Conservation (phyloP, 257 asterid species). For the Gynochthodes officinalis region DNA sequence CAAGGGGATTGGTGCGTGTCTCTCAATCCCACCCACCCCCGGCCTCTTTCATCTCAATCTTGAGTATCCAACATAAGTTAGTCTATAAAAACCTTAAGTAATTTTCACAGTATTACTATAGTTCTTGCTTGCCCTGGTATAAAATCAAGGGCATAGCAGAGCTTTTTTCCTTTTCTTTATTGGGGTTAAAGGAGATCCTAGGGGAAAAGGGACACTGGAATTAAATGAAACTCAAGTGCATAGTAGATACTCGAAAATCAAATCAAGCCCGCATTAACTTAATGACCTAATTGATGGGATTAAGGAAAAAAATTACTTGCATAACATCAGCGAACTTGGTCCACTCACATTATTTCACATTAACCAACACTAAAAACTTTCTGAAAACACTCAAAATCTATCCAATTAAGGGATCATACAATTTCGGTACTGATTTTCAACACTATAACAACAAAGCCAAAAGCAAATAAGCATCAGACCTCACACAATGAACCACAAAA, state of each 20-base stretch:
- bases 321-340: neutral
- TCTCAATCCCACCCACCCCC: too few species aligned
- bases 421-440: neutral
- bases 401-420: conserved; percentile 1
- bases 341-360: neutral
- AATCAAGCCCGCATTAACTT: neutral
- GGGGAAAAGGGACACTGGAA: neutral
- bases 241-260: neutral
- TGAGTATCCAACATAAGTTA: neutral
- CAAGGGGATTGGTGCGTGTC: neutral
- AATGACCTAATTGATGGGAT: neutral
- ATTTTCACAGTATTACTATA: neutral
- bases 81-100: too few species aligned
- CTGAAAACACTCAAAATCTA: neutral
- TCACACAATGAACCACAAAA: neutral
- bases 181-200: neutral
- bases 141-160: neutral
- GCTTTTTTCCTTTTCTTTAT: too few species aligned
- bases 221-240: neutral
- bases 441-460: neutral
- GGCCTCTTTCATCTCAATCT: neutral
- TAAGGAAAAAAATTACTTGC: neutral
- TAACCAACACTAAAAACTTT: neutral
- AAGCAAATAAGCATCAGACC: neutral
- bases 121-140: neutral